A percentile compares a stretch with the other conserved stretches of the same genome.
phyloP scores from a whole-genome alignment of 2,329 filamentous ascomycete genomes.

The Malbranchea zuffiana region DNA sequence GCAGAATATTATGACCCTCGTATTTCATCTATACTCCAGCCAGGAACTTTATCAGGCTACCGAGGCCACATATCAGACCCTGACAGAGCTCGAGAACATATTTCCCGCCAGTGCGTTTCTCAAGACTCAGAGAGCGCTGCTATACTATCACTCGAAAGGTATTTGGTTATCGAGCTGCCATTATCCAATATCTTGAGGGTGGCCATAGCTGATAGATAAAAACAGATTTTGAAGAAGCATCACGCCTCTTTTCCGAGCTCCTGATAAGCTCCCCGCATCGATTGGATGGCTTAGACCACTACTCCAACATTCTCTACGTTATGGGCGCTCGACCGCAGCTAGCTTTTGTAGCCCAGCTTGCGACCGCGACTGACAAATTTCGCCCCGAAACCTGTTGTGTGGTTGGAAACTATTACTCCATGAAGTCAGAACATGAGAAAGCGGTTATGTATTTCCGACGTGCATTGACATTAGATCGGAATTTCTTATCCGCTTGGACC shows the following conservation, averaged over 20 bases:
- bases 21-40: slow-evolving; percentile 84
- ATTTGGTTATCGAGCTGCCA: slow-evolving; percentile 2
- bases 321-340: slow-evolving; percentile 79
- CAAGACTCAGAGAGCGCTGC: slow-evolving; percentile 74
- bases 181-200: background rate
- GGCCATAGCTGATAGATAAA: slow-evolving; percentile 14
- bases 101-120: slow-evolving; percentile 86
- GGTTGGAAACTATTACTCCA: slow-evolving; percentile 91
- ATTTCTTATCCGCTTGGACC: slow-evolving; percentile 91
- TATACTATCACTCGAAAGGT: slow-evolving; percentile 79
- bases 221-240: slow-evolving; percentile 52
- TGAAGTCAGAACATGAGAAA: slow-evolving; percentile 92
- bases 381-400: slow-evolving; percentile 94
- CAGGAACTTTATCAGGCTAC: slow-evolving; percentile 86
- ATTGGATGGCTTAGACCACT: slow-evolving; percentile 85
- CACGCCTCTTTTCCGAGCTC: slow-evolving; percentile 56
- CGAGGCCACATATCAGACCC: slow-evolving; percentile 58
- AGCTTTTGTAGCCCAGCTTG: slow-evolving; percentile 83
- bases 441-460: slow-evolving; percentile 96
- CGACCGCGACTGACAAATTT: slow-evolving; percentile 87
- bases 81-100: slow-evolving; percentile 68
- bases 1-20: slow-evolving; percentile 81
- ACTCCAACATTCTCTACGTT: slow-evolving; percentile 95
- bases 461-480: slow-evolving; percentile 77
- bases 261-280: slow-evolving; percentile 55